Evolutionary conservation across 2,329 filamentous ascomycete species (phyloP).

Genomic region (Colletotrichum truncatum): DNA sequence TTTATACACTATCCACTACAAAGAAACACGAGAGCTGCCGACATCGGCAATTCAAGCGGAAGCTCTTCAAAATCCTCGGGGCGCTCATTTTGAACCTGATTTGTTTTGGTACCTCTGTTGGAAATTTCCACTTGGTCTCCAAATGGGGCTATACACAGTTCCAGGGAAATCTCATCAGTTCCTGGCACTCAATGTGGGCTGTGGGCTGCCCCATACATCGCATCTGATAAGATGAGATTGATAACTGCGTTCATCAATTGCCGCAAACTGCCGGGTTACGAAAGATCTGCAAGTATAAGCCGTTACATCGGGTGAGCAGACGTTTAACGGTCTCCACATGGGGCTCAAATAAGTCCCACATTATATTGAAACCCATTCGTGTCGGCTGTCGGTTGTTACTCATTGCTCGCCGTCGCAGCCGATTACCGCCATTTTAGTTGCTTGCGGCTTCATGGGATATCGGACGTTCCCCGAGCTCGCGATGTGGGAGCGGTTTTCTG

Average conservation of each 20-base stretch:
- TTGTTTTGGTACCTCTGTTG: no score
- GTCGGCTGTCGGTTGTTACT: background rate
- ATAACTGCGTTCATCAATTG: slow-evolving; percentile 3
- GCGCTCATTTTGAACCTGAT: background rate
- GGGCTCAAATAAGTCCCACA: background rate
- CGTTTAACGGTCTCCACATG: slow-evolving; percentile 2
- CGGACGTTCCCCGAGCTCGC: background rate
- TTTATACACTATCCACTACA: background rate
- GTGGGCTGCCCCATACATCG: background rate
- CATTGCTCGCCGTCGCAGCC: background rate
- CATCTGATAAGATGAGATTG: slow-evolving; percentile 28
- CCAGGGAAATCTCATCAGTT: background rate
- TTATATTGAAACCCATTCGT: background rate
- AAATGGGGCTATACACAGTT: background rate
- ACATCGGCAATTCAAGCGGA: background rate
- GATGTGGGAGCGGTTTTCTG: background rate
- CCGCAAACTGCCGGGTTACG: background rate
- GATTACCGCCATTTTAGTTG: background rate
- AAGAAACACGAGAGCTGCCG: background rate
- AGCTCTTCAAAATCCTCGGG: background rate
- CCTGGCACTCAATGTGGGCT: background rate
- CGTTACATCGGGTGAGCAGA: slow-evolving; percentile 3
- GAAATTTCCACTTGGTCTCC: background rate
- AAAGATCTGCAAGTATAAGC: background rate
- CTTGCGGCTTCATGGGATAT: background rate